Evolutionary conservation across 2,329 filamentous ascomycete genomes (phyloP).

Genomic region (Mollisia scopiformis): DNA sequence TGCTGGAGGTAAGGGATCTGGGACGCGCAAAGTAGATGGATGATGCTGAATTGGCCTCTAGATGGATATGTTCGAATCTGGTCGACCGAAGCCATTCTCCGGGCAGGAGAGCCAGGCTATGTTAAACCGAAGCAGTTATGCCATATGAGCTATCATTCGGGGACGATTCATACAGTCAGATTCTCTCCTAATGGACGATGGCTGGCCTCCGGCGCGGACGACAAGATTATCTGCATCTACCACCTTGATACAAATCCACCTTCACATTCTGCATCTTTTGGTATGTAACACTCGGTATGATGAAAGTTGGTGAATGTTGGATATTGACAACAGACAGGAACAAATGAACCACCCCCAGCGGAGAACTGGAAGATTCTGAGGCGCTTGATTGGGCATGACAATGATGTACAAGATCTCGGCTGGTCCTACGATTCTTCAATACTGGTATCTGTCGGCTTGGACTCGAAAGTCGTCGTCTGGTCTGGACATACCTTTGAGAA

Average conservation of each 20-base stretch:
- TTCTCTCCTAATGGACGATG: constrained; percentile 96
- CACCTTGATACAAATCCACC: constrained; percentile 79
- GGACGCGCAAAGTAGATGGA: background rate
- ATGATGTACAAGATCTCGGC: constrained; percentile 96
- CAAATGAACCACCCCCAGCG: constrained; percentile 87
- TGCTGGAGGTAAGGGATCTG: constrained; percentile 71
- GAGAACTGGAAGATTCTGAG: constrained; percentile 98
- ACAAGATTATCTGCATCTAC: constrained; percentile 99
- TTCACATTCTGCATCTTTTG: constrained; percentile 76
- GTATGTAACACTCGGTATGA: constrained; percentile 48
- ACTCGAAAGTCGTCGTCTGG: constrained; percentile 98
- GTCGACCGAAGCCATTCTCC: constrained; percentile 93
- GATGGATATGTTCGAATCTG: constrained; percentile 97
- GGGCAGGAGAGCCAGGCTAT: constrained; percentile 72
- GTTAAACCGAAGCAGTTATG: constrained; percentile 88
- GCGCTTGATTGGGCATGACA: constrained; percentile 93
- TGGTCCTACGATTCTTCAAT: constrained; percentile 98
- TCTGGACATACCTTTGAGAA: constrained; percentile 98
- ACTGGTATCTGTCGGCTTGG: constrained; percentile 90
- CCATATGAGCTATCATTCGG: constrained; percentile 97
- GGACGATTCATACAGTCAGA: constrained; percentile 94
- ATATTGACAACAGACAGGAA: constrained; percentile 47
- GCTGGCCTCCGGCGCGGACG: constrained; percentile 93
- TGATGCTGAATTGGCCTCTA: constrained; percentile 38
- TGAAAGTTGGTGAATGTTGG: constrained; percentile 21